A percentile compares a stretch with the other conserved stretches of the same genome.
phyloP scores from a whole-genome alignment of 2,329 filamentous ascomycete species.

The Pseudonectria foliicola region DNA sequence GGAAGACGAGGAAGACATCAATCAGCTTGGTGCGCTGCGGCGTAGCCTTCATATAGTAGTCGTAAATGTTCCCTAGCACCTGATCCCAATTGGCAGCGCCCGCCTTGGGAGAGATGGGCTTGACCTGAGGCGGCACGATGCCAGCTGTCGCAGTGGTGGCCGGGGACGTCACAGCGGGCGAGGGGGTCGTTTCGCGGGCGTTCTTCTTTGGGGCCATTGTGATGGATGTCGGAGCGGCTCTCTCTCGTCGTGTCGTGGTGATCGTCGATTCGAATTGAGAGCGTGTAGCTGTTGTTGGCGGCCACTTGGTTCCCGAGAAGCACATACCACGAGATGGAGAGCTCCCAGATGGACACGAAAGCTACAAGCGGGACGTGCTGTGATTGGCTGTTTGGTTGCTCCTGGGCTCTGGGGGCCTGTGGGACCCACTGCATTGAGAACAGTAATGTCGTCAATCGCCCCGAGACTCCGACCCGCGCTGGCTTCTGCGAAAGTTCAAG shows the following conservation, averaged over 20 bases:
- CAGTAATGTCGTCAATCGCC: constrained; percentile 7
- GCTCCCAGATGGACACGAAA: constrained; percentile 30
- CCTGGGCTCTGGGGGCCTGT: constrained; percentile 8
- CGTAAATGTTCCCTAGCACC: constrained; percentile 64
- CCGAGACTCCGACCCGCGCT: constrained; percentile 9
- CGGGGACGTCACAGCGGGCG: constrained; percentile 26
- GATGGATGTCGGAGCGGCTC: constrained; percentile 4
- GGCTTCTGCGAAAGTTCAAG: neutral
- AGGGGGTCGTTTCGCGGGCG: constrained; percentile 25
- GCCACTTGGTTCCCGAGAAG: too few species aligned
- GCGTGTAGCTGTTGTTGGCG: too few species aligned
- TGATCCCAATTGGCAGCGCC: constrained; percentile 40
- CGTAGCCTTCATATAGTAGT: constrained; percentile 72
- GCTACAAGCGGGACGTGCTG: constrained; percentile 21
- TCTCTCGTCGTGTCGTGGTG: neutral
- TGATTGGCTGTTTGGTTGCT: constrained; percentile 25
- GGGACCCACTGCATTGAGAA: neutral
- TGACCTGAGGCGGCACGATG: constrained; percentile 19
- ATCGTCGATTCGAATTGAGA: neutral
- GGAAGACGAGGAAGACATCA: constrained; percentile 83
- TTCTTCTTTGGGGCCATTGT: constrained; percentile 47
- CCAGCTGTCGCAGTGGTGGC: constrained; percentile 21
- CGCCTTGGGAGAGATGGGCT: constrained; percentile 16
- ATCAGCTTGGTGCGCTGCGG: constrained; percentile 88
- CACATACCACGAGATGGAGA: constrained; percentile 8